Evolutionary conservation across 352 stramenopile species (phyloP), one percentile per base, ranked within the genome.

Genomic region (Phytophthora pistaciae): DNA sequence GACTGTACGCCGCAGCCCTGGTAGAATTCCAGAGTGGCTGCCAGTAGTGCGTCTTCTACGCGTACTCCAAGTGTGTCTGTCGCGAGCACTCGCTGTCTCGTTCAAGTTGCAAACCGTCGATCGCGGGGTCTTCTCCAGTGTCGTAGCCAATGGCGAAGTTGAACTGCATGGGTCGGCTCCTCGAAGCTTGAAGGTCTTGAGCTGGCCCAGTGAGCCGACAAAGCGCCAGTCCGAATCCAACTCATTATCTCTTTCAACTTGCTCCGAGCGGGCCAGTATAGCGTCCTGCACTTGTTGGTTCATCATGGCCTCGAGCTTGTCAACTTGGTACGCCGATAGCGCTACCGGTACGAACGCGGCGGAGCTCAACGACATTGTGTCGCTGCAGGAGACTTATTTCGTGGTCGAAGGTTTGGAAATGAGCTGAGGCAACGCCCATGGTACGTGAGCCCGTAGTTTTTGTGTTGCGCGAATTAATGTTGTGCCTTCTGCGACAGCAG

Each of bases 271-370:
- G 1, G 74, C 77, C 21, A 73, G 71, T 52, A 89, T 46, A 0
- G 81, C 79, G 25, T 83, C 74, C 44, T 84, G 74, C 56, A 89
- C 72, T 40, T 87, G 81, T 40, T 77, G 69, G 21, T 75, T 70
- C 69, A 87, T 80, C 72, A 77, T 80, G 11, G 18, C 33, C 36
- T 89, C 81, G 10, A 87, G 75, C 49, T 44, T 57, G 18, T 53
- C 27, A 4, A 61, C 60, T 56, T 83, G 74, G 10, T 62, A 66
- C 0, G 33, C 58, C 2, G 74, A 72, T 3, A 87, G 68, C 36
- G 77, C 71, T 50, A 89, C 68, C 2, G 56, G 48, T 5, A 55
- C 46, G n/a, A 86, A 83, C 7, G 29, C 16, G 13, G 56, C 36
- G 3, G 29, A 33, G 8, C 29, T 33, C 29, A 7, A 33, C 29